Percentiles rank a stretch among this genome's conserved stretches.
These are phyloP conservation scores for Priceomyces castillae DNA, from an alignment of 805 yeast genomes.

Conservation along the genomic window DNA sequence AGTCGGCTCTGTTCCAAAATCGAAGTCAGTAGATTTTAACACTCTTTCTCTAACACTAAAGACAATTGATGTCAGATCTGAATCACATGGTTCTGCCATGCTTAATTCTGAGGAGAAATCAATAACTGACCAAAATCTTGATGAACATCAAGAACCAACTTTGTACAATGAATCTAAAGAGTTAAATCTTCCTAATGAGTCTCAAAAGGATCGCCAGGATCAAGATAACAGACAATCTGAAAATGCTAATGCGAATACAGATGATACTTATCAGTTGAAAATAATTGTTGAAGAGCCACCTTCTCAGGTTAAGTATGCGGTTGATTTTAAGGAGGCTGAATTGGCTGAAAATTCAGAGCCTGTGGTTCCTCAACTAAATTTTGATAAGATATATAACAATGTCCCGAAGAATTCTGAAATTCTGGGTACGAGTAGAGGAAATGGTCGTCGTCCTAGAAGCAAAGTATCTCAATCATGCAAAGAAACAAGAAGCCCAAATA, in stretches of 20 bases:
- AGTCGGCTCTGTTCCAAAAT: background rate
- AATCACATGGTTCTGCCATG: too few species aligned
- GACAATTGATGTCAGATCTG: background rate
- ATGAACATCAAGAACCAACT: too few species aligned
- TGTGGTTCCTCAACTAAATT: background rate
- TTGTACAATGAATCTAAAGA: too few species aligned
- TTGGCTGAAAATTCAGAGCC: background rate
- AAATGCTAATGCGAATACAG: background rate
- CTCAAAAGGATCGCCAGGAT: too few species aligned
- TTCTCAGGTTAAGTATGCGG: slow-evolving; percentile 30
- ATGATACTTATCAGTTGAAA: slow-evolving; percentile 8
- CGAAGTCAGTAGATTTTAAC: slow-evolving; percentile 13
- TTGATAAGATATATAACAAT: background rate
- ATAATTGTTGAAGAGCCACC: slow-evolving; percentile 41
- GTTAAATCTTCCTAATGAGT: too few species aligned
- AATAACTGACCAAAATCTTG: too few species aligned
- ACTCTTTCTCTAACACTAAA: background rate
- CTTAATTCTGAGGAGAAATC: too few species aligned
- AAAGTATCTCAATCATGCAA: background rate
- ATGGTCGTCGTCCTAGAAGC: background rate
- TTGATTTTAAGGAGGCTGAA: slow-evolving; percentile 38
- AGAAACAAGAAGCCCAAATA: background rate
- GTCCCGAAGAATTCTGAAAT: background rate
- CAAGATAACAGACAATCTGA: too few species aligned
- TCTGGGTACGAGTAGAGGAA: background rate